Evolutionary conservation across 306 rosid species (phyloP), one percentile per base, ranked within the genome.

Genomic region (Crataegus laevigata): DNA sequence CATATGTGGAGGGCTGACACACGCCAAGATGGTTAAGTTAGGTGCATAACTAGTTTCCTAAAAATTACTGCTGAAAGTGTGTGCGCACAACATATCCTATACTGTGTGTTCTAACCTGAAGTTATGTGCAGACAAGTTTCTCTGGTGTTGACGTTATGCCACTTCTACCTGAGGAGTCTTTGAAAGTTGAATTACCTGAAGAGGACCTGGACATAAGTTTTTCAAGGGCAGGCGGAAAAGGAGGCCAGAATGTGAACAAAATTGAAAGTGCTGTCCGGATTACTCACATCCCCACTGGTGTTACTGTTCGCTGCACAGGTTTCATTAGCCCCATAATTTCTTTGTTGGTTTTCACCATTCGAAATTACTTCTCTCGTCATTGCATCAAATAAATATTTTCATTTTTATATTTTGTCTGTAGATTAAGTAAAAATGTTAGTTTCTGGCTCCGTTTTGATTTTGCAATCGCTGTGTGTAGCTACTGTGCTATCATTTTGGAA

Each of bases 71-170:
- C 54, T 50, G 54, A 50, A 17, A 50, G 29, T 24, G 30, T 24
- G 24, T 63, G 18, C 3, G 13, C 25, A 0, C 68, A 4, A 65
- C 32, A 60, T 68, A n/a, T 74, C 77, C 75, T 57, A 66, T 74
- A 59, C 38, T 14, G 36, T 34, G 28, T 80, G 50, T 34, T 51
- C 11, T 52, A 51, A 71, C n/a, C 68, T 5, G 36, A 71, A 82
- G 70, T 26, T 75, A 55, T 72, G 21, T 82, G 73, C 88, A 94
- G 98, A 94, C 98, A 68, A 94, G 98, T 84, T 94, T 91, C 83
- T 91, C 97, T 72, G 98, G 98, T 50, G 88, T 94, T 79, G 98
- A 91, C 83, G 89, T 91, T 64, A 94, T 91, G 98, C 98, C 98
- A 76, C 92, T 91, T 81, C 94, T 94, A 75, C 96, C 93, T 32